Evolutionary conservation across 2,329 filamentous ascomycete species (phyloP).

Genomic region (Pezicula carpinea): DNA sequence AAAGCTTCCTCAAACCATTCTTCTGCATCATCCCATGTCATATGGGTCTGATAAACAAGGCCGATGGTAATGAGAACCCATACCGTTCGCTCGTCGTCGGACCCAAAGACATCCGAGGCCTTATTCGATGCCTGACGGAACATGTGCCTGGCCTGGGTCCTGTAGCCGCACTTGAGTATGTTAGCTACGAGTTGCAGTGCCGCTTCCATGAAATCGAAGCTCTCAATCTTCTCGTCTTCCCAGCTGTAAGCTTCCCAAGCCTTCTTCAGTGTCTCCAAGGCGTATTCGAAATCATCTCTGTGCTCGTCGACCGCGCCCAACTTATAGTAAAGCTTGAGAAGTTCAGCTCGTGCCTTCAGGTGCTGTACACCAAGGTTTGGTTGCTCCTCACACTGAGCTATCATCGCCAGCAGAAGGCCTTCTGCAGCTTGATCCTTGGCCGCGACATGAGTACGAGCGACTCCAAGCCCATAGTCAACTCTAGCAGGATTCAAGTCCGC

Average conservation of each 20-base stretch:
- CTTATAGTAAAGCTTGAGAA: background rate
- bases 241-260: background rate
- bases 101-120: background rate
- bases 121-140: background rate
- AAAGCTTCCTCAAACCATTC: background rate
- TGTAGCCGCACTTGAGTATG: background rate
- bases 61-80: background rate
- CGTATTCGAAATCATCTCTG: background rate
- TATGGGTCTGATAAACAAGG: background rate
- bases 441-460: background rate
- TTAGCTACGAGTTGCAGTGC: background rate
- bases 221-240: background rate
- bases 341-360: background rate
- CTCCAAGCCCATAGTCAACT: background rate
- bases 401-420: background rate
- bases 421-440: background rate
- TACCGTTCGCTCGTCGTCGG: background rate
- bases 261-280: background rate
- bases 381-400: background rate
- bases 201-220: background rate
- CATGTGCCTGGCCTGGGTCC: background rate
- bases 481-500: background rate
- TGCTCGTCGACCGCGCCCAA: background rate
- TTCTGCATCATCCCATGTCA: background rate
- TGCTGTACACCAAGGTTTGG: background rate